Conservation (phyloP, 192 early-diverging fungal genomes). For the Cetraspora pellucida region DNA sequence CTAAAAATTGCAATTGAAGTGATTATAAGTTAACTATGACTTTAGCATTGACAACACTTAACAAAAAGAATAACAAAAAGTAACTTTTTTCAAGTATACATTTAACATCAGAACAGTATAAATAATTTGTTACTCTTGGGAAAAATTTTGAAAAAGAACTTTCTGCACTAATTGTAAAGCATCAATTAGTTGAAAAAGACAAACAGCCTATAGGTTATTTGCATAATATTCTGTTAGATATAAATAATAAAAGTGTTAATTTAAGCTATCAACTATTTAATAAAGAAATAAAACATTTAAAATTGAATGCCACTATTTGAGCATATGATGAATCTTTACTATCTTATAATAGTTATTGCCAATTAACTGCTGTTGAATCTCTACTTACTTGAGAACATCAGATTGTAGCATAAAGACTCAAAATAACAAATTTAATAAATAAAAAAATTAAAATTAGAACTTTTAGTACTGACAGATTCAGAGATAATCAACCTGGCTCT, state of each 20-base stretch:
- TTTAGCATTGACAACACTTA: too few relatives aligned
- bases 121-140: conserved; percentile 1
- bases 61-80: too few relatives aligned
- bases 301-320: not conserved
- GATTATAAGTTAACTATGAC: too few relatives aligned
- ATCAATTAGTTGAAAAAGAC: not conserved
- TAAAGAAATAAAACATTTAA: not conserved
- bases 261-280: not conserved
- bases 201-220: not conserved
- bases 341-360: not conserved
- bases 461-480: not conserved
- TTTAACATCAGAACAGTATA: not conserved
- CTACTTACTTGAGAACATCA: not conserved
- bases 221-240: not conserved
- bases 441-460: not conserved
- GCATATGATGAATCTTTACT: conserved; percentile 18
- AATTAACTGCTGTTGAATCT: not conserved
- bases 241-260: not conserved
- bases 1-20: too few relatives aligned
- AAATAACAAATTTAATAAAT: not conserved
- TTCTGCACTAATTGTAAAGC: not conserved
- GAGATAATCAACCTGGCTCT: too few relatives aligned
- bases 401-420: not conserved
- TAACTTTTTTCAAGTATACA: not conserved
- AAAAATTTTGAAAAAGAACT: not conserved